A percentile compares a stretch with the other conserved stretches of the same genome.
These are phyloP conservation scores for Stachybotrys chlorohalonatus DNA, from an alignment of 2,329 filamentous ascomycete species.

Conservation along the genomic window DNA sequence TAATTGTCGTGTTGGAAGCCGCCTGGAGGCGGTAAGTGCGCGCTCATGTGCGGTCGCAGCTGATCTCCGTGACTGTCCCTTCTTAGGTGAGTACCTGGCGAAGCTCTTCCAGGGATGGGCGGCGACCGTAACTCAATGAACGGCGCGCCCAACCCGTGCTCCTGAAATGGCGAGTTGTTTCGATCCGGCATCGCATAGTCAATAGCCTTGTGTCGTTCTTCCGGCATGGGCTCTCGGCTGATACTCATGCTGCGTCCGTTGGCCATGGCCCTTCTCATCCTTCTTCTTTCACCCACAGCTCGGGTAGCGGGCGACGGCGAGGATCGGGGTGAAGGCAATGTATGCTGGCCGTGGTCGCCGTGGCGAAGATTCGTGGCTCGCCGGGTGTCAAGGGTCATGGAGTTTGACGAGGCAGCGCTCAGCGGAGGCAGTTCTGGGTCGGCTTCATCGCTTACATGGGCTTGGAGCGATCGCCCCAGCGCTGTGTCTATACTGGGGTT, in stretches of 20 bases:
- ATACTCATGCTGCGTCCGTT: not conserved
- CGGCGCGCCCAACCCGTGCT: not conserved
- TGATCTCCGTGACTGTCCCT: not conserved
- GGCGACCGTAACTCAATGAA: not conserved
- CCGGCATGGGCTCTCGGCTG: not conserved
- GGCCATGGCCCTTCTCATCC: not conserved
- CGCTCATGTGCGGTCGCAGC: not conserved
- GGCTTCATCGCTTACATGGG: not conserved
- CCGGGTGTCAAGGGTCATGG: not conserved
- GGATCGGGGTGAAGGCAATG: not conserved
- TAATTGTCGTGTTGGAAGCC: not conserved
- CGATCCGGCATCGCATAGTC: not conserved
- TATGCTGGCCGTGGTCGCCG: not conserved
- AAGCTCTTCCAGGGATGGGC: not conserved
- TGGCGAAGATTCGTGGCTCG: not conserved
- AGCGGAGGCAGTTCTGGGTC: not conserved
- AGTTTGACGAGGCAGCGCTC: not conserved
- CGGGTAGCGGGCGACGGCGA: not conserved
- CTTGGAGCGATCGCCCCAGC: not conserved
- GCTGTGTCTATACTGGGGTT: not conserved
- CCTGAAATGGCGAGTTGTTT: not conserved
- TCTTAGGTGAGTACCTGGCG: not conserved
- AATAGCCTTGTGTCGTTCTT: not conserved
- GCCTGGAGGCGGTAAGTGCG: not conserved
- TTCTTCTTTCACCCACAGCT: not conserved